Evolutionary conservation across 768 basidiomycete genomes (phyloP).

Genomic region (Astraeus odoratus): DNA sequence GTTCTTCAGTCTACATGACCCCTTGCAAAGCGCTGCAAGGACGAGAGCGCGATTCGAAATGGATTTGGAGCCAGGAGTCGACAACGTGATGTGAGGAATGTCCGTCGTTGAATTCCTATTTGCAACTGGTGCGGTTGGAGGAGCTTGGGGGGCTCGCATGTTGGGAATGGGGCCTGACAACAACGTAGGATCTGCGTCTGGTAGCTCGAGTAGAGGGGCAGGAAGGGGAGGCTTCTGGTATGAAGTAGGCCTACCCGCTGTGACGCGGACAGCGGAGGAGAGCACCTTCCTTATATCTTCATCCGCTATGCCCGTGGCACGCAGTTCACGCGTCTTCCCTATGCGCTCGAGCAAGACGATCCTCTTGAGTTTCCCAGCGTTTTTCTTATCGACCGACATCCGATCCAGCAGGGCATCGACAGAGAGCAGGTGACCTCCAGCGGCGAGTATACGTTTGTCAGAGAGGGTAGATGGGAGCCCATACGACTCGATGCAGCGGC

Average conservation of each 20-base stretch:
- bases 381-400: constrained; percentile 98
- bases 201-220: constrained; percentile 26
- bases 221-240: constrained; percentile 39
- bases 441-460: constrained; percentile 61
- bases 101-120: background rate
- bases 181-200: constrained; percentile 12
- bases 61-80: constrained; percentile 94
- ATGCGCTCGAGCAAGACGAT: constrained; percentile 88
- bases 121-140: constrained; percentile 3
- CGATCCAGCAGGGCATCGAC: constrained; percentile 83
- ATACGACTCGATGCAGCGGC: constrained; percentile 83
- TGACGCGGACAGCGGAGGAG: constrained; percentile 70
- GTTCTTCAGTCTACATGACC: constrained; percentile 84
- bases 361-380: constrained; percentile 85
- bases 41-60: constrained; percentile 93
- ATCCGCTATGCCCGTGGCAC: constrained; percentile 83
- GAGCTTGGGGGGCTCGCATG: constrained; percentile 17
- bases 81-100: constrained; percentile 48
- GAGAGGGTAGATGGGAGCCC: constrained; percentile 79
- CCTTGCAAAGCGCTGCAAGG: constrained; percentile 84
- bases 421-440: constrained; percentile 27
- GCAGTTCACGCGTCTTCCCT: constrained; percentile 86
- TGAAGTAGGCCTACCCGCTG: constrained; percentile 50
- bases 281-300: constrained; percentile 75
- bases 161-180: constrained; percentile 8